phyloP scores from a whole-genome alignment of 176 grass and related monocot species.

The Aegilops tauschii region DNA sequence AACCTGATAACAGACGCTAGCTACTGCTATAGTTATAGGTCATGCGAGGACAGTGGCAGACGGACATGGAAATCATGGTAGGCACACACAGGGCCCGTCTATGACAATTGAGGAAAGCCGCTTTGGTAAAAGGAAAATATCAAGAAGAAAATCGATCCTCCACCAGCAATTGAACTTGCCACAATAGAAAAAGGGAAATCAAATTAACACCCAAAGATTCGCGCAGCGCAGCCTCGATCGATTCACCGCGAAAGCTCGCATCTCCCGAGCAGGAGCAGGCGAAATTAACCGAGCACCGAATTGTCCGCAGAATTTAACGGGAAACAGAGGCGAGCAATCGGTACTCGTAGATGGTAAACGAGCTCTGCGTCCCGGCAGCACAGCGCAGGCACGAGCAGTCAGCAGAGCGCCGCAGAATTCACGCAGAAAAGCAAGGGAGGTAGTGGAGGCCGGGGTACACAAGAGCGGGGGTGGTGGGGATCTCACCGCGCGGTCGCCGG shows the following conservation, averaged over 20 bases:
- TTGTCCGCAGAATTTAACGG: too few relatives aligned
- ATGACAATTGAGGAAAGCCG: background rate
- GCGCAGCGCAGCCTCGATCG: background rate
- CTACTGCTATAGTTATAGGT: background rate
- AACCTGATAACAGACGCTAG: background rate
- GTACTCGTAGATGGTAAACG: too few relatives aligned
- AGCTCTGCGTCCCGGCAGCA: too few relatives aligned
- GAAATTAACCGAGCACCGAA: background rate
- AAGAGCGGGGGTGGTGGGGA: background rate
- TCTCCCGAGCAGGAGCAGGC: background rate
- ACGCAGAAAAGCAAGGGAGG: background rate
- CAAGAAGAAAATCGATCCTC: background rate
- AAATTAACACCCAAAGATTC: background rate
- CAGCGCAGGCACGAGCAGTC: background rate
- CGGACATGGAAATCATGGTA: background rate
- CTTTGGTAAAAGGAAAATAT: background rate
- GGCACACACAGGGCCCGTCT: background rate
- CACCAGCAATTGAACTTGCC: background rate
- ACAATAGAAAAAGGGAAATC: background rate
- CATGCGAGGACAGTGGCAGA: conserved; percentile 2
- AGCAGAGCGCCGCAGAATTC: background rate
- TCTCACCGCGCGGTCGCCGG: conserved; percentile 29
- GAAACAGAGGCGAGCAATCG: too few relatives aligned
- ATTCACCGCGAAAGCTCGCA: background rate
- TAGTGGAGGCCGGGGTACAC: background rate